Base-by-base conservation (phyloP, 2,329 filamentous ascomycete species). In the Xylaria sp. region DNA sequence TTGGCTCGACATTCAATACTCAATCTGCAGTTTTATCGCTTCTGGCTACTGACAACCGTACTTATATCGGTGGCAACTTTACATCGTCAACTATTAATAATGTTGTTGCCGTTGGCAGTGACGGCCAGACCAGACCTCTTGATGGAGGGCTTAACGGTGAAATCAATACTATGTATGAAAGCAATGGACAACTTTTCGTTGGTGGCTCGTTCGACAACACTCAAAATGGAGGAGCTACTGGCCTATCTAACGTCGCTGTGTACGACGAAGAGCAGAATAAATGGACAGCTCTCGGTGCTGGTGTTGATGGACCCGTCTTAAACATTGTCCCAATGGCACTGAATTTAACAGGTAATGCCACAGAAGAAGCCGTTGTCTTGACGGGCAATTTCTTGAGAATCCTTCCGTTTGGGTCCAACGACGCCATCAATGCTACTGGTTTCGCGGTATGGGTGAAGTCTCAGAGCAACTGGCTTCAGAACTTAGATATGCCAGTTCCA, bases 381-480 rank as follows among this genome's bases (percentile, higher is more conserved):
- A 95, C 90, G 58, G 96, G 96, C 6, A 85, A 89, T 69, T 99
- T 99, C 79, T 86, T 88, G 18, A 84, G 89, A 63, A 89, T 97
- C 70, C 86, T 91, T 34, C 87, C 86, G 0, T 95, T 94, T 74
- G 89, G 84, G 44, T 84, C 84, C 72, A 90, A 90, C 73, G 80
- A 85, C 7, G 87, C 89, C 10, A 85, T 90, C 34, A 76, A 86
- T 9, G 92, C 90, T 0, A 81, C 89, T 60, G 94, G 94, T 1
- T 94, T 99, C 76, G 95, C 94, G 15, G 85, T 98, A 46, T 99
- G 96, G 96, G 91, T 98, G 8, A 93, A 93, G 2, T 97, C 94
- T 3, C 85, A 87, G 70, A 87, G 86, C 67, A 96, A 96, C 78
- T 99, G 96, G 96, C 85, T 99, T 18, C 89, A 94, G 77, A 96